These are phyloP conservation scores for Trypanosoma avium DNA, from an alignment of 208 protist species.

Conservation along the genomic window DNA sequence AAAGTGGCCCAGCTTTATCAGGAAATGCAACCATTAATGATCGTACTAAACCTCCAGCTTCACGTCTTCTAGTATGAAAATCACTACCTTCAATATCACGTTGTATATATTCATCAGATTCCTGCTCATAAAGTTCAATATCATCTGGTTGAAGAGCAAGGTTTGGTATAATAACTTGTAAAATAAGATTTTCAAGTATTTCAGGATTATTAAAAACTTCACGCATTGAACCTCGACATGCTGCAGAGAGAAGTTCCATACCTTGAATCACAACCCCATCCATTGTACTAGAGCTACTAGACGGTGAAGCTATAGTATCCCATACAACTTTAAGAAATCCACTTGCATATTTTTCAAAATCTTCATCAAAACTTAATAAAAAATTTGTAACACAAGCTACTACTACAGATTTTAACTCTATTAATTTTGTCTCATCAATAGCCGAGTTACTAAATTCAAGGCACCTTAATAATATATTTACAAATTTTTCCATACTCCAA, in stretches of 20 bases:
- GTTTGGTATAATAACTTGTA: conserved; percentile 95
- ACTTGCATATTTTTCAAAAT: conserved; percentile 85
- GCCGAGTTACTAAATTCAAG: conserved; percentile 40
- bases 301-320: conserved; percentile 72
- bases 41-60: conserved; percentile 90
- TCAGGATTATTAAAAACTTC: conserved; percentile 71
- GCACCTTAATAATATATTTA: conserved; percentile 55
- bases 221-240: conserved; percentile 75
- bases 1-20: conserved; percentile 47
- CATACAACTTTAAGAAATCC: conserved; percentile 90
- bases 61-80: conserved; percentile 91
- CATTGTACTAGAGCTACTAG: conserved; percentile 38
- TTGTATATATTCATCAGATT: conserved; percentile 96
- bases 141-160: conserved; percentile 89
- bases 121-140: conserved; percentile 91
- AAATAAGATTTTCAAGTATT: conserved; percentile 82
- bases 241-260: conserved; percentile 90
- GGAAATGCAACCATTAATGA: conserved; percentile 82
- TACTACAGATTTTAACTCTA: conserved; percentile 85
- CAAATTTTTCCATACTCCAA: conserved; percentile 70
- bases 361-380: conserved; percentile 92
- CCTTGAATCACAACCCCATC: conserved; percentile 87
- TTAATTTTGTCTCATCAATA: conserved; percentile 30
- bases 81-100: conserved; percentile 96
- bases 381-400: conserved; percentile 90